Base-by-base conservation (phyloP, 2,329 filamentous ascomycete species). In the Cordyceps fumosorosea region DNA sequence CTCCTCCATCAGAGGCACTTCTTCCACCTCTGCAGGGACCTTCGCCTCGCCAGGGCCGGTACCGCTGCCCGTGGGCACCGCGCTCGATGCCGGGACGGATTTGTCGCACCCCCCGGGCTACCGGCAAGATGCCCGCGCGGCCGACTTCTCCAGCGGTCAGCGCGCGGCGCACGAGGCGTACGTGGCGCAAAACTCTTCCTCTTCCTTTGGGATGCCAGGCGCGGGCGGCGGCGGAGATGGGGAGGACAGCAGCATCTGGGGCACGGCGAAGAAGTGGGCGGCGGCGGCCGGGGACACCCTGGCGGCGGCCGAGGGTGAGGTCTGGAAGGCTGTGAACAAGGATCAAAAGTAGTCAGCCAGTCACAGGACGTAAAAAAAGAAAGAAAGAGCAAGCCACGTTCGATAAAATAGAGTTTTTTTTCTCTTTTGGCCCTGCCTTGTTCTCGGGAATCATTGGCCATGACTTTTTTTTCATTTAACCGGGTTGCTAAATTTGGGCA, bases 281-380 rank as follows among this genome's bases (percentile, higher is more conserved):
- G 75, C 78, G 63, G 79, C 78, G 40, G 84, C 84, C 5, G 44
- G 84, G 56, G 80, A 81, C 64, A 83, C 80, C 69, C 72, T 88
- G 32, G 81, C 79, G 10, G 81, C 80, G 16, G 84, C 83, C 16
- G 85, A 88, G 75, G 76, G 75, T 56, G 83, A 86, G 72, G 80
- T 88, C 26, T 88, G 85, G 85, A 81, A 80, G 73, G 81, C 79
- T 69, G 84, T 87, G 69, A 87, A 84, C 73, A 85, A 84, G 73
- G 76, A 81, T 54, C 81, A 77, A 69, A 64, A 62, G 16, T 61
- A 62, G 37, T 7, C 29, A 29, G 3, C 5, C 29, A n/a, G 56
- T n/a, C 44, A 20, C 10, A 11, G 3, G 12, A 16, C 2, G 11
- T 34, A 11, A 12, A 37, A 37, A 4, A 14, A 14, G 2, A 37